Evolutionary conservation across 305 asterid genomes (phyloP).

Genomic region (Withania somnifera): DNA sequence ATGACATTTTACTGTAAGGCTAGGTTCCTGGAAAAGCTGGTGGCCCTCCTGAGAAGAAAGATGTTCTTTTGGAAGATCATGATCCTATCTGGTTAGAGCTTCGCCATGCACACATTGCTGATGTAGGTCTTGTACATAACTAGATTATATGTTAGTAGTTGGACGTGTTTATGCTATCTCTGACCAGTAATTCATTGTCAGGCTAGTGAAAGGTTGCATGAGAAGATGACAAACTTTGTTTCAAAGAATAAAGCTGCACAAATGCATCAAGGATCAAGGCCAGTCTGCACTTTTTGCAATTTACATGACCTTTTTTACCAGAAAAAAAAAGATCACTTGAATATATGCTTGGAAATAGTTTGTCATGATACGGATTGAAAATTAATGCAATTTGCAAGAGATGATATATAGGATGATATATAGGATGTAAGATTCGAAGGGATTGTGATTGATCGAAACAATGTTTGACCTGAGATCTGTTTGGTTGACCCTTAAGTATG

Average conservation of each 20-base stretch:
- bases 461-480: neutral
- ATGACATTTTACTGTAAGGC: conserved; percentile 11
- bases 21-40: conserved; percentile 86
- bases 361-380: neutral
- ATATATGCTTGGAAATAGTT: neutral
- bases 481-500: neutral
- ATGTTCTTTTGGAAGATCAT: conserved; percentile 96
- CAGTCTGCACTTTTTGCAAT: conserved; percentile 9
- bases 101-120: conserved; percentile 97
- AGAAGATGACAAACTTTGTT: conserved; percentile 92
- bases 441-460: neutral
- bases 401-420: neutral
- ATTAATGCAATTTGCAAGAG: neutral
- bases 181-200: conserved; percentile 34
- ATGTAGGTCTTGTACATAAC: conserved; percentile 44
- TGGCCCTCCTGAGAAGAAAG: conserved; percentile 81
- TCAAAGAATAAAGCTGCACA: conserved; percentile 96
- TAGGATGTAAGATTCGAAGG: neutral
- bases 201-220: conserved; percentile 92
- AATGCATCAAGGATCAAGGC: conserved; percentile 91
- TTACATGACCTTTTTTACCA: neutral
- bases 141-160: conserved; percentile 2
- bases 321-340: neutral
- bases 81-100: conserved; percentile 99
- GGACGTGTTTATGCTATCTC: conserved; percentile 5